Evolutionary conservation across 768 basidiomycete genomes (phyloP).

Genomic region (Sporobolomyces phaffii): DNA sequence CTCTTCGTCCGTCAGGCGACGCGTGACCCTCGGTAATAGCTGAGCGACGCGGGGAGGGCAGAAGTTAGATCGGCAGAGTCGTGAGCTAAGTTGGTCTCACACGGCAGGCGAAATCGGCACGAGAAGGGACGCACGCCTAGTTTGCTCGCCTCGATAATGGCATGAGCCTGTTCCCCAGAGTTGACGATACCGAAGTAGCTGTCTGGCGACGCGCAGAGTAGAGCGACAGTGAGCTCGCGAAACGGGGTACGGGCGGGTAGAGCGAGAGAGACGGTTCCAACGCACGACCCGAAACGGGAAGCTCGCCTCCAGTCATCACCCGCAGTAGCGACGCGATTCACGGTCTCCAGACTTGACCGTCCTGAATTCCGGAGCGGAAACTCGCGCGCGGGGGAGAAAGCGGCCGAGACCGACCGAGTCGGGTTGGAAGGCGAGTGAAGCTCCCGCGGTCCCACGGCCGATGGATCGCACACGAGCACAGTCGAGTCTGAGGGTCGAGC

Average conservation of each 20-base stretch:
- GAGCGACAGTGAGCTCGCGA: background rate
- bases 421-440: too few relatives aligned
- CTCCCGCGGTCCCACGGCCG: too few relatives aligned
- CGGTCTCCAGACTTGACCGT: too few relatives aligned
- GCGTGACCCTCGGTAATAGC: constrained; percentile 45
- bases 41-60: too few relatives aligned
- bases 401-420: background rate
- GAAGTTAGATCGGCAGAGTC: constrained; percentile 41
- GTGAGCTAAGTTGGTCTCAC: constrained; percentile 1
- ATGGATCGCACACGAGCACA: too few relatives aligned
- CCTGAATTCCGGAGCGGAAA: background rate
- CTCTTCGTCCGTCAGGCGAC: constrained; percentile 47
- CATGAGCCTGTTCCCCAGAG: constrained; percentile 28
- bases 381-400: background rate
- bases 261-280: background rate
- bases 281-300: constrained; percentile 16
- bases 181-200: constrained; percentile 31
- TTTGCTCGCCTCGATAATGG: constrained; percentile 29
- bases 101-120: constrained; percentile 9
- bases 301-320: constrained; percentile 9
- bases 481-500: too few relatives aligned
- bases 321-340: too few relatives aligned
- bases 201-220: constrained; percentile 24
- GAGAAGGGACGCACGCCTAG: constrained; percentile 33
- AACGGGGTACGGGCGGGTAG: background rate